Evolutionary conservation across 805 yeast genomes (phyloP), one percentile per base, ranked within the genome.

Genomic region (Wickerhamomyces bovis): DNA sequence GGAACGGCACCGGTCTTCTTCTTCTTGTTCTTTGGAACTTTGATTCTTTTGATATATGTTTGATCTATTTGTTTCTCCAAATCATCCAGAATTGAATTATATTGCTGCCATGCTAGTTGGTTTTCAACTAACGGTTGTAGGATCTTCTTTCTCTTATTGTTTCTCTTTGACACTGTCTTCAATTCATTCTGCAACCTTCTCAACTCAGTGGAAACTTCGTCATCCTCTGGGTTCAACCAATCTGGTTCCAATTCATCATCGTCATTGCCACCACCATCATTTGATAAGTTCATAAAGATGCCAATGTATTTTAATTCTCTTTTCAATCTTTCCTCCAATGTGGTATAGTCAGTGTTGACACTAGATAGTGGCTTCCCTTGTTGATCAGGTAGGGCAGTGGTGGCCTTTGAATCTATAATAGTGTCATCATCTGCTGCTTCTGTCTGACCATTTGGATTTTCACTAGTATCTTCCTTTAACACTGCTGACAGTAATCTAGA

Each of bases 61-160:
- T 88, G 97, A 62, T 94, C 99, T 33, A 94, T 90, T 66, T 94
- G 99, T 63, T 92, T 94, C 64, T 94, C 97, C 54, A 94, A 72
- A 61, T 94, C 98, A 47, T 94, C 98, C 49, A 89, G 66, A 44
- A 94, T 90, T 12, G 92, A 85, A 48, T 83, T 73, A 64, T 88
- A 94, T 64, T 94, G 99, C 63, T 92, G 97, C 81, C 90, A 94
- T 23, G 97, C 96, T 57, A 94, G 73, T 56, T 87, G 95, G 53
- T 86, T 94, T 55, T 89, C 92, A 15, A 94, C 75, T 1, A 83
- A 57, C 1, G 96, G 95, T 22, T 82, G 67, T 33, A 94, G 60
- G 38, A 71, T 68, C 48, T 77, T 73, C 64, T 87, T 87, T 45
- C 92, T 72, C 50, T 75, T 78, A 47, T 81, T 75, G 63, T 94